A percentile compares a stretch with the other conserved stretches of the same genome.
These are phyloP conservation scores for Kuraishia piskuri DNA, from an alignment of 805 yeast genomes.

Conservation along the genomic window DNA sequence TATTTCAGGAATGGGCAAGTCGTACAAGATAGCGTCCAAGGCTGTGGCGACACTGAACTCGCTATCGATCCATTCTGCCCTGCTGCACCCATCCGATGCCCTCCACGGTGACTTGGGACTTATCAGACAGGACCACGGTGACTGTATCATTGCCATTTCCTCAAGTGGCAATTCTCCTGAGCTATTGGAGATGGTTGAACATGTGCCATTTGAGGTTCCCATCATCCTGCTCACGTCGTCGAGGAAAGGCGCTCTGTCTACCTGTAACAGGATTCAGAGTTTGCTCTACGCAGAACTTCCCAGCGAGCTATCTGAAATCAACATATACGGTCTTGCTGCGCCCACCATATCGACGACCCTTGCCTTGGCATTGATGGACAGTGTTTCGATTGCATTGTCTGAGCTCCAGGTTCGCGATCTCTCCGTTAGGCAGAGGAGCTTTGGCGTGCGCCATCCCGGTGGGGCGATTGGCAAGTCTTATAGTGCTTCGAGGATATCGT, in stretches of 20 bases:
- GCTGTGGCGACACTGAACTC: conserved; percentile 79
- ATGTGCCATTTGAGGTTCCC: conserved; percentile 44
- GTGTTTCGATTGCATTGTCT: conserved; percentile 63
- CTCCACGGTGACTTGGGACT: conserved; percentile 86
- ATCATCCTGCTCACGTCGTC: conserved; percentile 58
- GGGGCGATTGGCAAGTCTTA: conserved; percentile 73
- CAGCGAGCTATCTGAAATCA: conserved; percentile 42
- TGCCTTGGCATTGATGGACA: conserved; percentile 69
- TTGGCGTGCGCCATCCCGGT: conserved; percentile 79
- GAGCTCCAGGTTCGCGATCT: conserved; percentile 57
- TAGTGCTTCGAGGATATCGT: not conserved
- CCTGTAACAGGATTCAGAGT: conserved; percentile 37
- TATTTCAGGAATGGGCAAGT: conserved; percentile 79
- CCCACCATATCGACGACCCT: conserved; percentile 83
- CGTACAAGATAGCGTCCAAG: conserved; percentile 70
- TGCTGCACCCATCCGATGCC: conserved; percentile 80
- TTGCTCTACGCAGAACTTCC: conserved; percentile 61
- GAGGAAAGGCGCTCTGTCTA: conserved; percentile 45
- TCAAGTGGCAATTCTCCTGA: conserved; percentile 85
- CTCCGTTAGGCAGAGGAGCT: conserved; percentile 40
- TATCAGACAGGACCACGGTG: conserved; percentile 43
- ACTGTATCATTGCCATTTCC: conserved; percentile 56
- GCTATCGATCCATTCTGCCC: conserved; percentile 56
- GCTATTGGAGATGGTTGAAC: conserved; percentile 46
- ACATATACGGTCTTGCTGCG: conserved; percentile 73